These are phyloP conservation scores for Schizosaccharomyces japonicus DNA, from an alignment of 805 yeast species.

Conservation along the genomic window DNA sequence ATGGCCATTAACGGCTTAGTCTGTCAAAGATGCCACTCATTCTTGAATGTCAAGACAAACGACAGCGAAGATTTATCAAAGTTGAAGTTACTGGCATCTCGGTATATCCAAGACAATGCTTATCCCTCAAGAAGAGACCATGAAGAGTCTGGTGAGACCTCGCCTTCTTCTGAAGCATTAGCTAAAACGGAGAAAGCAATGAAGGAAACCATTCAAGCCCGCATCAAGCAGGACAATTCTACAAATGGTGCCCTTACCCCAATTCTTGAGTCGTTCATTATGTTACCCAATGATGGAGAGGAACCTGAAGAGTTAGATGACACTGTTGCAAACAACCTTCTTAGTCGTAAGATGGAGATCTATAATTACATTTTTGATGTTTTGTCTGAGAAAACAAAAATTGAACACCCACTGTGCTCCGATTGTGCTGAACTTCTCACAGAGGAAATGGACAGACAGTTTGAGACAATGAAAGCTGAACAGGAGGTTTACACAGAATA, in stretches of 20 bases:
- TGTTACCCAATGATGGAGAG: background rate
- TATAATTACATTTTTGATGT: slow-evolving; percentile 46
- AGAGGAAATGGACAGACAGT: slow-evolving; percentile 39
- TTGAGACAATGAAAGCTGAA: slow-evolving; percentile 51
- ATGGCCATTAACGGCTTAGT: too few relatives aligned
- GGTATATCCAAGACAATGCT: too few relatives aligned
- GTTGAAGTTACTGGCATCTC: background rate
- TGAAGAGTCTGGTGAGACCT: too few relatives aligned
- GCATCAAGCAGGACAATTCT: too few relatives aligned
- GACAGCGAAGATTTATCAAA: background rate
- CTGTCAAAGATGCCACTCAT: slow-evolving; percentile 1
- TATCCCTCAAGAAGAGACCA: too few relatives aligned
- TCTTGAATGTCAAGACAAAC: background rate
- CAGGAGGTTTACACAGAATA: slow-evolving; percentile 57
- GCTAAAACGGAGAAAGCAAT: too few relatives aligned
- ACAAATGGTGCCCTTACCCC: too few relatives aligned
- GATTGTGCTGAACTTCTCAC: slow-evolving; percentile 57
- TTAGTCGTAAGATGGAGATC: slow-evolving; percentile 12
- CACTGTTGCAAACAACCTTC: slow-evolving; percentile 12
- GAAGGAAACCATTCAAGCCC: too few relatives aligned
- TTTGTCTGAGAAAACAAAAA: slow-evolving; percentile 44
- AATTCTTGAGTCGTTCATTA: slow-evolving; percentile 2
- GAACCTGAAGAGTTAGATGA: background rate
- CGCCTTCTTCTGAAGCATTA: too few relatives aligned
- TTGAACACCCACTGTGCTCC: slow-evolving; percentile 68